phyloP scores from a whole-genome alignment of 192 early-diverging fungal species.

The Backusella parvicylindrica region DNA sequence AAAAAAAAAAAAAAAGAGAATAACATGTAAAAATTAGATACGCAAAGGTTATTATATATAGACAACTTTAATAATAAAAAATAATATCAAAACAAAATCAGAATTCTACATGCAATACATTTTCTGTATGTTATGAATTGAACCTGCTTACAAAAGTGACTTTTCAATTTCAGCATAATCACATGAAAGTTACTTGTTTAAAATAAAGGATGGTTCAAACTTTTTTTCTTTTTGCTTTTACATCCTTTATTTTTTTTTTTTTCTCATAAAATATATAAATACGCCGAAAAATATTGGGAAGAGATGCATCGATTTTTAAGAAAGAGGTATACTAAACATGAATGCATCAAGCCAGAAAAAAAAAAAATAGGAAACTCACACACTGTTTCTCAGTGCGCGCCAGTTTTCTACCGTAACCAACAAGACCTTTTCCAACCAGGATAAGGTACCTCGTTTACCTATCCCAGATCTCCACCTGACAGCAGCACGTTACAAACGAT shows the following conservation, averaged over 20 bases:
- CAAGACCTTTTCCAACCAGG: constrained; percentile 66
- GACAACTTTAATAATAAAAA: background rate
- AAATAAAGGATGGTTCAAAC: background rate
- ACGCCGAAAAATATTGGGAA: background rate
- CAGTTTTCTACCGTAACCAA: constrained; percentile 30
- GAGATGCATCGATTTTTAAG: background rate
- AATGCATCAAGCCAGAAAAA: background rate
- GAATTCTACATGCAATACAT: background rate
- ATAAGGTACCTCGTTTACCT: constrained; percentile 74
- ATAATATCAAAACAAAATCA: background rate
- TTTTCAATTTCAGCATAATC: constrained; percentile 2
- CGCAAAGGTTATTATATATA: background rate
- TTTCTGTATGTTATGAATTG: background rate
- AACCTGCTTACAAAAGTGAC: background rate
- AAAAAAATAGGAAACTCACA: background rate
- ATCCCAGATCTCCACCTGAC: constrained; percentile 81
- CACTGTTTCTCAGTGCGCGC: background rate
- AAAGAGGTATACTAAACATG: background rate
- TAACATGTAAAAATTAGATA: background rate
- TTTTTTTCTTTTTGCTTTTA: background rate
- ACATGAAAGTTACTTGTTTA: constrained; percentile 2
- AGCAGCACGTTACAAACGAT: constrained; percentile 72
- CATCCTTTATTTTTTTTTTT: background rate
- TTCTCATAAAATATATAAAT: background rate
- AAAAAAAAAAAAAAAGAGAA: background rate